phyloP scores from a whole-genome alignment of 73 alveolate species.

The Paramecium sonneborni region DNA sequence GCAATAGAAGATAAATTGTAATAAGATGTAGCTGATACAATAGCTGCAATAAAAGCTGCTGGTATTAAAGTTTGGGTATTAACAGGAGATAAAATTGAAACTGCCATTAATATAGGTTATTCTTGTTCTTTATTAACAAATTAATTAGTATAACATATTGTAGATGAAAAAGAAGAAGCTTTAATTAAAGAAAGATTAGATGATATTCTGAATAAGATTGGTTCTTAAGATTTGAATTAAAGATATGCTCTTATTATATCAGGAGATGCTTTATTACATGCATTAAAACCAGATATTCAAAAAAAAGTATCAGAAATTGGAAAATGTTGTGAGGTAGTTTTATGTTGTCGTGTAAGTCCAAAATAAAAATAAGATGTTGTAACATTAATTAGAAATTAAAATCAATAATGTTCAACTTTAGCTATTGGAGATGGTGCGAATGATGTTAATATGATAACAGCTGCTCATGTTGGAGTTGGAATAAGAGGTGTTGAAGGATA shows the following conservation, averaged over 20 bases:
- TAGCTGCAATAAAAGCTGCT: conserved; percentile 74
- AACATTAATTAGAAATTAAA: conserved; percentile 71
- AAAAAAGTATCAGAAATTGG: conserved; percentile 70
- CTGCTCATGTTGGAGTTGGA: conserved; percentile 97
- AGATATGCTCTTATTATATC: conserved; percentile 53
- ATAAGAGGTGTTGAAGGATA: conserved; percentile 95
- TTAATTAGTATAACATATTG: conserved; percentile 78
- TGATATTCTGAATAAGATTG: conserved; percentile 69
- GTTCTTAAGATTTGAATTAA: background rate
- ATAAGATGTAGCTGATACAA: conserved; percentile 85
- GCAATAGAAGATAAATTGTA: conserved; percentile 98
- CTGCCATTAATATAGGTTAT: conserved; percentile 93
- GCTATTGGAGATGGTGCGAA: conserved; percentile 98
- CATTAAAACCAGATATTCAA: conserved; percentile 40
- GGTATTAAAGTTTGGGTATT: conserved; percentile 95
- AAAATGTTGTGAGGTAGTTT: conserved; percentile 71
- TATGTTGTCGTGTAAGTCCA: conserved; percentile 87
- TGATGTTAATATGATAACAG: conserved; percentile 96
- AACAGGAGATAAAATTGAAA: conserved; percentile 98
- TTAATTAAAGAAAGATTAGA: conserved; percentile 71
- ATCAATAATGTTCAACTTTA: conserved; percentile 76
- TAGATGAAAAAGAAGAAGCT: conserved; percentile 76
- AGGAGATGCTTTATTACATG: conserved; percentile 65
- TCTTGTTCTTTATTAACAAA: conserved; percentile 87
- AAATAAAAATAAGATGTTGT: conserved; percentile 81